phyloP scores from a whole-genome alignment of 257 asterid species.

The Leonotis leonurus region DNA sequence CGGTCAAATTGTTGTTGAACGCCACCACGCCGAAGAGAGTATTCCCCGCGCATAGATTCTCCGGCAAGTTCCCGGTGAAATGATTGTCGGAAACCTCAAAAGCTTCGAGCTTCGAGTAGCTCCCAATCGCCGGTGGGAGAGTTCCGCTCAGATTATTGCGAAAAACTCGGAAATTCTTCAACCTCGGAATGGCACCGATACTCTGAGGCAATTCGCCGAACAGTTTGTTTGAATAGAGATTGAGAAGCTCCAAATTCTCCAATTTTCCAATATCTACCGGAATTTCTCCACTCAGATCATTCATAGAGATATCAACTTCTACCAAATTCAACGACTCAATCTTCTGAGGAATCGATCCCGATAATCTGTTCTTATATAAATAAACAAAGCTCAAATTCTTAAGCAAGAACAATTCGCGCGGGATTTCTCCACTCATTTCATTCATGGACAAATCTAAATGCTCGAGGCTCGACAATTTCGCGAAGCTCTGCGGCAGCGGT shows the following conservation, averaged over 20 bases:
- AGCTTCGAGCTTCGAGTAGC: slow-evolving; percentile 47
- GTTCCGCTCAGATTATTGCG: slow-evolving; percentile 48
- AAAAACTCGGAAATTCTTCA: slow-evolving; percentile 41
- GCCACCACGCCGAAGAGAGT: slow-evolving; percentile 52
- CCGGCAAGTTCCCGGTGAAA: slow-evolving; percentile 67
- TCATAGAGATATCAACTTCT: slow-evolving; percentile 50
- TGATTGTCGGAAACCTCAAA: slow-evolving; percentile 61
- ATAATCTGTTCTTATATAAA: slow-evolving; percentile 40
- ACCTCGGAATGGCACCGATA: slow-evolving; percentile 43
- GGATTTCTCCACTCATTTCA: slow-evolving; percentile 33
- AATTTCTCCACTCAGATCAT: slow-evolving; percentile 50
- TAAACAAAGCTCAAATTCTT: slow-evolving; percentile 46
- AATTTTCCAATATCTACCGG: slow-evolving; percentile 65
- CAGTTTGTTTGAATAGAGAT: slow-evolving; percentile 39
- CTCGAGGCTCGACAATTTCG: slow-evolving; percentile 23
- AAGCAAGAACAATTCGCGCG: slow-evolving; percentile 40
- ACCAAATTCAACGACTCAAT: slow-evolving; percentile 39
- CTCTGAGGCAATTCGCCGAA: slow-evolving; percentile 54
- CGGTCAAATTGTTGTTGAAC: slow-evolving; percentile 50
- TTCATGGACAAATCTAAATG: slow-evolving; percentile 35
- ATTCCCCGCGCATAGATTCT: slow-evolving; percentile 54
- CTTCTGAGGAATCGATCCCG: slow-evolving; percentile 54
- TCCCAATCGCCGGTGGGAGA: slow-evolving; percentile 66
- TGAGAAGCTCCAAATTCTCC: slow-evolving; percentile 38
- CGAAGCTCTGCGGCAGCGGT: slow-evolving; percentile 26